A percentile compares a stretch with the other conserved stretches of the same genome.
These are phyloP conservation scores for Gnetum montanum DNA, from an alignment of 75 land plant species.

Conservation along the genomic window DNA sequence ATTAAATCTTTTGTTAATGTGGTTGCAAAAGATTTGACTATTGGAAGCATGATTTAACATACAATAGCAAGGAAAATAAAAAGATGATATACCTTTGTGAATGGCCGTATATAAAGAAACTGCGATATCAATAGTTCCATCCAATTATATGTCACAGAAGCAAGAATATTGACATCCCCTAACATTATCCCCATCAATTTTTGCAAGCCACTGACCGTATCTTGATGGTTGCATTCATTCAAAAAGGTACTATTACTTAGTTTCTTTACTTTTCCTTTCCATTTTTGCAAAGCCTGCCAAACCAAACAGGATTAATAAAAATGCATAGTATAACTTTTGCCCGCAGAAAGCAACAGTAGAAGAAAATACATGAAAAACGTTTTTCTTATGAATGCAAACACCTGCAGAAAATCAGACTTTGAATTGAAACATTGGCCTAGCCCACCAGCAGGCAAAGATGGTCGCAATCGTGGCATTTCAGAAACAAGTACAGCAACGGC, in stretches of 20 bases:
- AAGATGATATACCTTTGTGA: slow-evolving; percentile 47
- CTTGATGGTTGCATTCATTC: slow-evolving; percentile 66
- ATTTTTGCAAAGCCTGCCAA: slow-evolving; percentile 83
- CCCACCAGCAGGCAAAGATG: slow-evolving; percentile 38
- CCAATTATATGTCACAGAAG: slow-evolving; percentile 63
- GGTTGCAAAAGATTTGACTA: too few species aligned
- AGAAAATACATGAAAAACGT: background rate
- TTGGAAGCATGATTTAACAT: background rate
- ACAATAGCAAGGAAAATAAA: background rate
- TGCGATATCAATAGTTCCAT: slow-evolving; percentile 85
- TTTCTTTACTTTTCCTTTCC: slow-evolving; percentile 70
- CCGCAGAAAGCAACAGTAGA: background rate
- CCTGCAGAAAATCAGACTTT: slow-evolving; percentile 92
- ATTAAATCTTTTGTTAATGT: too few species aligned
- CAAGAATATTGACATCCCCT: slow-evolving; percentile 53
- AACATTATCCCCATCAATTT: slow-evolving; percentile 66
- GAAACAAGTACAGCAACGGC: slow-evolving; percentile 79
- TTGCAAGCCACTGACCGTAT: slow-evolving; percentile 60
- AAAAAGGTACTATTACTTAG: slow-evolving; percentile 71
- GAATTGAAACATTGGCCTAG: slow-evolving; percentile 58
- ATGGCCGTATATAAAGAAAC: slow-evolving; percentile 74
- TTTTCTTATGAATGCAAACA: too few species aligned
- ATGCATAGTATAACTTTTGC: background rate
- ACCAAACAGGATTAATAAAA: background rate
- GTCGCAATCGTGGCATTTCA: slow-evolving; percentile 89